These are phyloP conservation scores for Metschnikowia colocasiae DNA, from an alignment of 805 yeast species.

Conservation along the genomic window DNA sequence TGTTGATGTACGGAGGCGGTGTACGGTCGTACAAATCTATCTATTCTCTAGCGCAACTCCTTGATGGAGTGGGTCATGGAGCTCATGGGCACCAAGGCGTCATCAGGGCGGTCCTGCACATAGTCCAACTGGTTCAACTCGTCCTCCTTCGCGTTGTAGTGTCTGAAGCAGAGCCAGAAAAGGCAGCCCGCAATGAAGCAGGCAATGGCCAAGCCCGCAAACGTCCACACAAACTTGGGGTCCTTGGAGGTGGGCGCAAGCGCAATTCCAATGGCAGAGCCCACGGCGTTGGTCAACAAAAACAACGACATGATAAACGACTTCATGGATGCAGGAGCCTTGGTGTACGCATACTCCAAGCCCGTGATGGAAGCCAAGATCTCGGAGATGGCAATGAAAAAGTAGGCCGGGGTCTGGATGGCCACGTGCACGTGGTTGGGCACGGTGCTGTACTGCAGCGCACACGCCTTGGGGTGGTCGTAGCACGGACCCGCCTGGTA, in stretches of 20 bases:
- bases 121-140: constrained; percentile 52
- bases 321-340: constrained; percentile 71
- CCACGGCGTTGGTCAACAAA: constrained; percentile 69
- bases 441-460: constrained; percentile 28
- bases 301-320: constrained; percentile 62
- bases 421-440: constrained; percentile 65
- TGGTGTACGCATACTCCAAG: constrained; percentile 78
- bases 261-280: constrained; percentile 74
- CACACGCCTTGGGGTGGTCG: constrained; percentile 56
- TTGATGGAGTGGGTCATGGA: constrained; percentile 18
- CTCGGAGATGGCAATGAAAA: constrained; percentile 70
- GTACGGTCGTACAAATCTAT: too few species aligned
- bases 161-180: constrained; percentile 60
- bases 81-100: constrained; percentile 12
- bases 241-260: constrained; percentile 61
- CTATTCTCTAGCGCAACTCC: constrained; percentile 6
- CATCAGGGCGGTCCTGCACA: constrained; percentile 10
- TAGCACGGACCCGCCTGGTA: constrained; percentile 74
- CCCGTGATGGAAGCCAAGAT: constrained; percentile 80
- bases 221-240: constrained; percentile 70
- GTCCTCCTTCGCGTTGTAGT: constrained; percentile 55
- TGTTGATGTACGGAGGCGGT: neutral
- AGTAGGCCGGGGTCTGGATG: constrained; percentile 68
- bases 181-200: constrained; percentile 55
- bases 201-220: constrained; percentile 57